Evolutionary conservation across 2,329 filamentous ascomycete genomes (phyloP).

Genomic region (Sporothrix euskadiensis): DNA sequence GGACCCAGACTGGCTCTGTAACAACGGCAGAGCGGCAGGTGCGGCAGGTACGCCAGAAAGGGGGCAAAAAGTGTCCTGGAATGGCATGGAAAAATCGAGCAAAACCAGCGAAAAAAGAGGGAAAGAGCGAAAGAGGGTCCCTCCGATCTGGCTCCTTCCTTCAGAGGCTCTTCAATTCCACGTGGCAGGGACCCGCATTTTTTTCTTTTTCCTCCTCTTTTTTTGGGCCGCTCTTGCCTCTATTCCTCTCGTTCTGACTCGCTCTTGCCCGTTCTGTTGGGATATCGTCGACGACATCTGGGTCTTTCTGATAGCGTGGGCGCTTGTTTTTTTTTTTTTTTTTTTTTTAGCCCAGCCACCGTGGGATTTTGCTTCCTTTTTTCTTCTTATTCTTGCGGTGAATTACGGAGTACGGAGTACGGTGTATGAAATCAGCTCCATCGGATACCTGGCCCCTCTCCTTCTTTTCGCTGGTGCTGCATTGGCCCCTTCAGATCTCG

Average conservation of each 20-base stretch:
- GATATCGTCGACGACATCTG: neutral
- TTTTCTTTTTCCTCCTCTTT: neutral
- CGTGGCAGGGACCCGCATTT: constrained; percentile 22
- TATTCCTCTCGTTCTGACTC: neutral
- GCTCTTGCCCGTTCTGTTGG: constrained; percentile 2
- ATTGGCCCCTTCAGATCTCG: neutral
- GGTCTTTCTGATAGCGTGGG: neutral
- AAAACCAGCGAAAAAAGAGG: neutral
- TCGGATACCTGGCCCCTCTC: neutral
- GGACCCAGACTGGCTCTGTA: neutral
- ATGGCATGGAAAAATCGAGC: neutral
- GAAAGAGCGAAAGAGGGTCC: neutral
- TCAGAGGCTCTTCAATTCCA: constrained; percentile 9
- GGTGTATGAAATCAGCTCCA: neutral
- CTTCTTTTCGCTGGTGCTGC: neutral
- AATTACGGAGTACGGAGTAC: neutral
- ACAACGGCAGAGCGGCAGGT: neutral
- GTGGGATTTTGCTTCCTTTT: neutral
- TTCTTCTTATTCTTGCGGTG: neutral
- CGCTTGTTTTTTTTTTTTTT: neutral
- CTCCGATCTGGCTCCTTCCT: neutral
- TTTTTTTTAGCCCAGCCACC: neutral
- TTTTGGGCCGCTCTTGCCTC: neutral
- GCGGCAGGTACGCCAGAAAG: neutral
- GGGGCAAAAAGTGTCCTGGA: neutral